Evolutionary conservation across 129 eudicot species (phyloP).

Genomic region (Lactuca sativa): DNA sequence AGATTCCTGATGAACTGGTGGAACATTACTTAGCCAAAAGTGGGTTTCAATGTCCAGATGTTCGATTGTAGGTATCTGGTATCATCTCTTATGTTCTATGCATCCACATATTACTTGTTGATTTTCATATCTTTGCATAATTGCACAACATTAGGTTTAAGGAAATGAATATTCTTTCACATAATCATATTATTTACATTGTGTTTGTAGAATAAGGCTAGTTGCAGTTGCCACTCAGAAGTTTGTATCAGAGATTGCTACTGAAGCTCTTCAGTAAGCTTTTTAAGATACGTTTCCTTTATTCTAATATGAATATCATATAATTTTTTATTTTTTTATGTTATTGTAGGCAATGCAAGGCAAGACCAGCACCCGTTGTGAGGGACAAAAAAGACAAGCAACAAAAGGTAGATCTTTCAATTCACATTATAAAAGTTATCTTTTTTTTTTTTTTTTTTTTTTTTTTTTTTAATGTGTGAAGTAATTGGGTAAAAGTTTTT

Average conservation of each 20-base stretch:
- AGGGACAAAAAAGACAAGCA: slow-evolving; percentile 88
- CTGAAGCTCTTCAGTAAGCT: slow-evolving; percentile 88
- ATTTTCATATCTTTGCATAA: background rate
- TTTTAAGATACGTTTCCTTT: slow-evolving; percentile 1
- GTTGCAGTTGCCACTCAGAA: slow-evolving; percentile 98
- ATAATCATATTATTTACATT: too few species aligned
- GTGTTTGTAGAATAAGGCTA: slow-evolving; percentile 68
- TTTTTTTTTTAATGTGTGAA: too few species aligned
- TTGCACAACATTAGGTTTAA: background rate
- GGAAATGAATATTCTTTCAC: background rate
- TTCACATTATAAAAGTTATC: background rate
- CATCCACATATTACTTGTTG: background rate
- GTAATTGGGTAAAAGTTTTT: too few species aligned
- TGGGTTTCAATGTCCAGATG: slow-evolving; percentile 94
- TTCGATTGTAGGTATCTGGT: slow-evolving; percentile 66
- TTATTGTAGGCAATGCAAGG: slow-evolving; percentile 74
- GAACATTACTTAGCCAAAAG: slow-evolving; percentile 94
- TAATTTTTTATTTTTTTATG: background rate
- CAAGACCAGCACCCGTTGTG: slow-evolving; percentile 66
- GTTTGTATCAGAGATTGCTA: slow-evolving; percentile 77
- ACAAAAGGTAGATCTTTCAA: slow-evolving; percentile 49
- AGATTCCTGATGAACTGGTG: slow-evolving; percentile 94
- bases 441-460: too few species aligned
- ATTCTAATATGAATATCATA: background rate
- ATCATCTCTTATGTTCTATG: slow-evolving; percentile 1